Evolutionary conservation across 495 filamentous ascomycete species (phyloP).

Genomic region (Neurospora tetraspora): DNA sequence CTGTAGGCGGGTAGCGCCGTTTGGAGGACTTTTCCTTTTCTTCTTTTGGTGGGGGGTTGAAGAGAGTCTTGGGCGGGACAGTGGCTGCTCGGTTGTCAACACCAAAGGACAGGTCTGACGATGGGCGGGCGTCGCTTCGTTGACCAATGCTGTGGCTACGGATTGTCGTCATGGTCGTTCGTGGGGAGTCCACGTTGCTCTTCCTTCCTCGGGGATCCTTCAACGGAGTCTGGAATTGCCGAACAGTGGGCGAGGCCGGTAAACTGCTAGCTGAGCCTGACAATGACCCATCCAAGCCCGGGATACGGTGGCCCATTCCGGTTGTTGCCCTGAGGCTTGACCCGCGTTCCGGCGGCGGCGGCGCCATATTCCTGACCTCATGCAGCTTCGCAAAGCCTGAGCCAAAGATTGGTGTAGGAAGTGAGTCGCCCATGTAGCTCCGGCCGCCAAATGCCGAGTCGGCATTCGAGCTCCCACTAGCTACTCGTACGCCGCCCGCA

Average conservation of each 20-base stretch:
- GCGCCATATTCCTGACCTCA: conserved; percentile 11
- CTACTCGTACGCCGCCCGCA: conserved; percentile 5
- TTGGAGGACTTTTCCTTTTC: conserved; percentile 1
- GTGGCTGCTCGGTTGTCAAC: conserved; percentile 18
- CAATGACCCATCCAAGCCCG: conserved; percentile 19
- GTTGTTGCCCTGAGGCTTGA: conserved; percentile 24
- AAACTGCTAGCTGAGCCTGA: conserved; percentile 5
- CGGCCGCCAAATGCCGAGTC: conserved; percentile 26
- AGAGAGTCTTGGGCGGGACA: conserved; percentile 19
- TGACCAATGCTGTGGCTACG: conserved; percentile 33
- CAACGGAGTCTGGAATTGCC: background rate
- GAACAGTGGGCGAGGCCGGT: conserved; percentile 7
- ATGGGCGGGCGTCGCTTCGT: conserved; percentile 2
- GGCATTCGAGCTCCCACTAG: conserved; percentile 2
- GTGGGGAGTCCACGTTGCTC: conserved; percentile 17
- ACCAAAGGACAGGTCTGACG: conserved; percentile 4
- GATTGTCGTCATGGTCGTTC: conserved; percentile 6
- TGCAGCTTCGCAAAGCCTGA: conserved; percentile 13
- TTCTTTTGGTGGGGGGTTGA: conserved; percentile 10
- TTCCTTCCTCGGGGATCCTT: conserved; percentile 9
- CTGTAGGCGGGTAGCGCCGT: conserved; percentile 36
- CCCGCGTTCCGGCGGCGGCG: conserved; percentile 31
- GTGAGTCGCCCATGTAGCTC: conserved; percentile 27
- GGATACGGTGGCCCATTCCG: conserved; percentile 12
- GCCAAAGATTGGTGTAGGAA: conserved; percentile 20